phyloP scores from a whole-genome alignment of 371 early-diverging fungal species.

The Mortierella sp. region DNA sequence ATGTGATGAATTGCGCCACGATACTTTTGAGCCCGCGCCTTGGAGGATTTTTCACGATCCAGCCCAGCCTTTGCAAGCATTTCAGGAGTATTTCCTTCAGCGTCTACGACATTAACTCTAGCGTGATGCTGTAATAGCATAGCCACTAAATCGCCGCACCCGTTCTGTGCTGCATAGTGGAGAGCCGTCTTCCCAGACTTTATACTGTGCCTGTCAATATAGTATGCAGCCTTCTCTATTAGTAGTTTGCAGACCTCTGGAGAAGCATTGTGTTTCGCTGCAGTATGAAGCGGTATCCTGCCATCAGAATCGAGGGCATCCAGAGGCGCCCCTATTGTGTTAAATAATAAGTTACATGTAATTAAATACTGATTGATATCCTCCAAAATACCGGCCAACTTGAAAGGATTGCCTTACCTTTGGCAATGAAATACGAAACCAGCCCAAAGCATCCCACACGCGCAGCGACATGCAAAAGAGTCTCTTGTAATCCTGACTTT shows the following conservation, averaged over 20 bases:
- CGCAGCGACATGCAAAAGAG: slow-evolving; percentile 63
- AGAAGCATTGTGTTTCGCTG: slow-evolving; percentile 26
- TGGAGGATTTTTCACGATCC: slow-evolving; percentile 39
- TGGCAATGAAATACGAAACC: slow-evolving; percentile 50
- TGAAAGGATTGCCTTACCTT: slow-evolving; percentile 13
- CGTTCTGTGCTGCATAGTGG: slow-evolving; percentile 51
- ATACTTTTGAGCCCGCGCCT: slow-evolving; percentile 35
- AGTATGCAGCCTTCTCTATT: slow-evolving; percentile 33
- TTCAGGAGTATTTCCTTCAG: slow-evolving; percentile 50
- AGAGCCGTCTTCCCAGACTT: slow-evolving; percentile 40
- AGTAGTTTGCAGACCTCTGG: slow-evolving; percentile 28
- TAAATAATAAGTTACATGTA: not conserved
- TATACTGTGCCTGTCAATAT: slow-evolving; percentile 26
- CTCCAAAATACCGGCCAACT: too few species aligned
- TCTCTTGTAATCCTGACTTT: slow-evolving; percentile 30
- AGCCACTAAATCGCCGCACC: slow-evolving; percentile 43
- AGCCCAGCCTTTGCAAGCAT: slow-evolving; percentile 49
- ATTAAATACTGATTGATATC: not conserved
- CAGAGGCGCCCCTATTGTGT: slow-evolving; percentile 30
- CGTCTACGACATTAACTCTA: slow-evolving; percentile 27
- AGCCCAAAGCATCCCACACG: slow-evolving; percentile 73
- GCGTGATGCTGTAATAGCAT: slow-evolving; percentile 50
- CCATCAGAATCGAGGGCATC: slow-evolving; percentile 48
- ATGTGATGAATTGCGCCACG: slow-evolving; percentile 36
- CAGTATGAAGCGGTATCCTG: slow-evolving; percentile 42